Conservation (phyloP, 176 grass and related monocot genomes). For the Saccharum officinarum region DNA sequence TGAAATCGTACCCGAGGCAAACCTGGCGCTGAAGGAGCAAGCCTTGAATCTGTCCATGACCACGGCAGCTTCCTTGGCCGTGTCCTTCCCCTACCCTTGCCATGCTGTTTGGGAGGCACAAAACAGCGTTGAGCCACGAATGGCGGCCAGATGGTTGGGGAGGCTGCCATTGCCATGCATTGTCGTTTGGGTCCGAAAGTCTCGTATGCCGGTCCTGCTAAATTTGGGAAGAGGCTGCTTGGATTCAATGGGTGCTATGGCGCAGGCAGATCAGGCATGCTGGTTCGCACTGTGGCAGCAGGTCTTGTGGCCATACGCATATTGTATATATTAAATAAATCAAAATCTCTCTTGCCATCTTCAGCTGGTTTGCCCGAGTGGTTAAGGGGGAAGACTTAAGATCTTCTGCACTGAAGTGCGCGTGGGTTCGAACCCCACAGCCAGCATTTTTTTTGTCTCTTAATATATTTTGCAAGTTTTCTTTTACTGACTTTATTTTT, state of each 20-base stretch:
- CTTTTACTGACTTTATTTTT: not conserved
- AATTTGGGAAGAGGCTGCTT: not conserved
- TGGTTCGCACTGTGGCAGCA: no score
- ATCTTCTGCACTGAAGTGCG: constrained; percentile 80
- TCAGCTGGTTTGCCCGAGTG: constrained; percentile 97
- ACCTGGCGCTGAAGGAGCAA: not conserved
- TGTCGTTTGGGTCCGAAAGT: constrained; percentile 10
- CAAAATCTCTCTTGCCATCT: rapidly evolving
- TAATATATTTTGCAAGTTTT: no score
- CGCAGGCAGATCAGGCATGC: no score
- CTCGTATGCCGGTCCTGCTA: not conserved
- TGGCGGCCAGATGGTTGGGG: constrained; percentile 1
- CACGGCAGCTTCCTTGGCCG: not conserved
- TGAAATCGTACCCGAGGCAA: constrained; percentile 20
- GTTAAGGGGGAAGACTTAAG: constrained; percentile 99
- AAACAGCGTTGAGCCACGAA: not conserved
- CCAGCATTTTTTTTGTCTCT: constrained; percentile 45
- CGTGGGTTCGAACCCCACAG: constrained; percentile 84
- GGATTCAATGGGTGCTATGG: not conserved
- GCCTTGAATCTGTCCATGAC: constrained; percentile 30
- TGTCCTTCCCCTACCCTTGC: not conserved
- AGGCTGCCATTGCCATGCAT: constrained; percentile 4
- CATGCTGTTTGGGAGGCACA: not conserved
- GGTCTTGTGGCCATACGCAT: no score
- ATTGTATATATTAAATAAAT: no score